Evolutionary conservation across 177 flowering plant species (phyloP).

Genomic region (Telopea speciosissima): DNA sequence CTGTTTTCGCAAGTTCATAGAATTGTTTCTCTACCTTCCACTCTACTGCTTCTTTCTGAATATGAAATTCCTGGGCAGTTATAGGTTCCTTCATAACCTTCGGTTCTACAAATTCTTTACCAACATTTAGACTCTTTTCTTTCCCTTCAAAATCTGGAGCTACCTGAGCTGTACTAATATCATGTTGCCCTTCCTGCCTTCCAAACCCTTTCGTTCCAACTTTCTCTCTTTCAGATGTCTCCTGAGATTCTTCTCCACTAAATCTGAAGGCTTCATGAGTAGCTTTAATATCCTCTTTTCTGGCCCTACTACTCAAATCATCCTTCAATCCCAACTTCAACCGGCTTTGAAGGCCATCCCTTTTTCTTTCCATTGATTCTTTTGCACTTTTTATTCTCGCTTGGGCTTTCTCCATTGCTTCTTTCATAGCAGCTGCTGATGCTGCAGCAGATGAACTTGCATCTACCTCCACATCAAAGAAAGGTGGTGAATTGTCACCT

Average conservation of each 20-base stretch:
- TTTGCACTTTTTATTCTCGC: constrained; percentile 53
- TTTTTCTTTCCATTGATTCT: constrained; percentile 49
- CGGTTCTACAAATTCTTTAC: constrained; percentile 18
- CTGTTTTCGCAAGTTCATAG: constrained; percentile 49
- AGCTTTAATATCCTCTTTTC: constrained; percentile 11
- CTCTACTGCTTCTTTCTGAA: constrained; percentile 34
- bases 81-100: constrained; percentile 22
- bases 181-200: constrained; percentile 22
- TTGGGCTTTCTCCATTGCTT: constrained; percentile 66
- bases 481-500: constrained; percentile 41
- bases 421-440: constrained; percentile 67
- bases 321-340: constrained; percentile 22
- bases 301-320: constrained; percentile 22
- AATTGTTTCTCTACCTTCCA: constrained; percentile 62
- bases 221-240: constrained; percentile 18
- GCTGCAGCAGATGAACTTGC: constrained; percentile 59
- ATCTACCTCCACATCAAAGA: constrained; percentile 73
- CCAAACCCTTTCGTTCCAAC: constrained; percentile 17
- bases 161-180: constrained; percentile 9
- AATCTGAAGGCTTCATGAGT: constrained; percentile 16
- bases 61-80: constrained; percentile 23
- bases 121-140: constrained; percentile 14
- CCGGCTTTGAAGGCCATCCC: constrained; percentile 30
- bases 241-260: constrained; percentile 21
- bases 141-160: constrained; percentile 23